Percentiles rank a stretch among this genome's conserved stretches.
These are phyloP conservation scores for Sphagnum fallax DNA, from an alignment of 228 moss, liverwort and hornwort species.

Conservation along the genomic window DNA sequence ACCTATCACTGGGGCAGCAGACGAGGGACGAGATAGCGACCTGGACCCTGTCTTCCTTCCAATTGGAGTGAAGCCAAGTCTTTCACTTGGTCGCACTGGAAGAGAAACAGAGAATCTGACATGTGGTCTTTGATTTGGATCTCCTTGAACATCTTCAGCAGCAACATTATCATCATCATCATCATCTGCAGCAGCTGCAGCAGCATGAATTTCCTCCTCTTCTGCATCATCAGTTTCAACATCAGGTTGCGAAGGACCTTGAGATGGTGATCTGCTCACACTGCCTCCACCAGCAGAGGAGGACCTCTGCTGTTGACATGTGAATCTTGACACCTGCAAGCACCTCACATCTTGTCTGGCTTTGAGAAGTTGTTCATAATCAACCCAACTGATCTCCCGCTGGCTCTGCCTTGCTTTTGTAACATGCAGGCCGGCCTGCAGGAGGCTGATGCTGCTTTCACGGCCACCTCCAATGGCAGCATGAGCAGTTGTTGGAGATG, in stretches of 20 bases:
- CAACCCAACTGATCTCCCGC: constrained; percentile 68
- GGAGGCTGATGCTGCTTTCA: neutral
- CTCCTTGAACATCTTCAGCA: constrained; percentile 4
- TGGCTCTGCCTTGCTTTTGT: constrained; percentile 24
- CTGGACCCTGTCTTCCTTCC: constrained; percentile 18
- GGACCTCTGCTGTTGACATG: neutral
- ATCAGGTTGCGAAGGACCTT: constrained; percentile 12
- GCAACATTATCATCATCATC: constrained; percentile 9
- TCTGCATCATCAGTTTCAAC: constrained; percentile 4
- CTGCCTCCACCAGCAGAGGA: constrained; percentile 25
- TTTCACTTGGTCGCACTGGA: constrained; percentile 53
- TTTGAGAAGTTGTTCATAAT: constrained; percentile 69
- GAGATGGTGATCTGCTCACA: constrained; percentile 20
- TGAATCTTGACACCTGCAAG: neutral
- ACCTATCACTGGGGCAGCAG: neutral
- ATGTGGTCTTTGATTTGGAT: constrained; percentile 24
- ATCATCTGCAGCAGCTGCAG: constrained; percentile 5
- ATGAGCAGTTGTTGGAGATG: constrained; percentile 16
- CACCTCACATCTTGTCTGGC: constrained; percentile 43
- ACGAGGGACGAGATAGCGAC: constrained; percentile 4
- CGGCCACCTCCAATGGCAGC: neutral
- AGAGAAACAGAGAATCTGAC: constrained; percentile 54
- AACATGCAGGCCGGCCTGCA: neutral
- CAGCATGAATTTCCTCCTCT: constrained; percentile 10
- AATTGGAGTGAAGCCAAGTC: constrained; percentile 33